Conservation (phyloP, 192 early-diverging fungal species). For the Podila horticola region DNA sequence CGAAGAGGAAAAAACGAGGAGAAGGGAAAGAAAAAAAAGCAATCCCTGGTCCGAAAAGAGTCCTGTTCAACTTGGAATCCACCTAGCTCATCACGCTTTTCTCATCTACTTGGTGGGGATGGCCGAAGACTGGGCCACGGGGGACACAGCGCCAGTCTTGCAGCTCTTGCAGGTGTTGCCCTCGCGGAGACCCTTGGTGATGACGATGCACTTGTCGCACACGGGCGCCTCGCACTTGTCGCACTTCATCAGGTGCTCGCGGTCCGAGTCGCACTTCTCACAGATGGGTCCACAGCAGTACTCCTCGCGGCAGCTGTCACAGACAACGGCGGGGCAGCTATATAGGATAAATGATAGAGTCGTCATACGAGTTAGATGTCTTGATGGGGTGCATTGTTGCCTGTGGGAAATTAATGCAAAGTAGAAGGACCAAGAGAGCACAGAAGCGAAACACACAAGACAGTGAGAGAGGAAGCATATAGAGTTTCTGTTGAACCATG, state of each 20-base stretch:
- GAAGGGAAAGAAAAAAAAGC: no score
- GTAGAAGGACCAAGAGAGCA: neutral
- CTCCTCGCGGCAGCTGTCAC: slow-evolving; percentile 50
- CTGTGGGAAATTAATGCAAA: slow-evolving; percentile 46
- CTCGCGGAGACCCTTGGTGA: slow-evolving; percentile 43
- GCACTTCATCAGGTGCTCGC: slow-evolving; percentile 46
- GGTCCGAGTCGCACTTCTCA: slow-evolving; percentile 33
- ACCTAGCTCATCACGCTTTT: neutral
- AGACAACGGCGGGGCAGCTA: slow-evolving; percentile 50
- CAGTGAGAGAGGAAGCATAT: no score
- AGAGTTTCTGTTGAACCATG: no score
- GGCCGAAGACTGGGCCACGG: slow-evolving; percentile 2
- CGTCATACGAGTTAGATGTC: neutral
- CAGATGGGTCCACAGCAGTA: slow-evolving; percentile 52
- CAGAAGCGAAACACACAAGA: neutral
- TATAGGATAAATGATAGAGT: neutral
- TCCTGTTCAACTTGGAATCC: no score
- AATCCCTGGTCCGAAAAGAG: no score
- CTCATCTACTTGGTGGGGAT: slow-evolving; percentile 7
- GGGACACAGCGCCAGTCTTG: slow-evolving; percentile 5
- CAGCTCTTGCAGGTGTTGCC: slow-evolving; percentile 48
- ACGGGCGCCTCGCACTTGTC: slow-evolving; percentile 43
- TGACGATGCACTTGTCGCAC: slow-evolving; percentile 48
- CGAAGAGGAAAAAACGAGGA: slow-evolving; percentile 9
- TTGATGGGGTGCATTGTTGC: neutral